Conservation (phyloP, 345 rosid genomes). For the Melaleuca quinquenervia region DNA sequence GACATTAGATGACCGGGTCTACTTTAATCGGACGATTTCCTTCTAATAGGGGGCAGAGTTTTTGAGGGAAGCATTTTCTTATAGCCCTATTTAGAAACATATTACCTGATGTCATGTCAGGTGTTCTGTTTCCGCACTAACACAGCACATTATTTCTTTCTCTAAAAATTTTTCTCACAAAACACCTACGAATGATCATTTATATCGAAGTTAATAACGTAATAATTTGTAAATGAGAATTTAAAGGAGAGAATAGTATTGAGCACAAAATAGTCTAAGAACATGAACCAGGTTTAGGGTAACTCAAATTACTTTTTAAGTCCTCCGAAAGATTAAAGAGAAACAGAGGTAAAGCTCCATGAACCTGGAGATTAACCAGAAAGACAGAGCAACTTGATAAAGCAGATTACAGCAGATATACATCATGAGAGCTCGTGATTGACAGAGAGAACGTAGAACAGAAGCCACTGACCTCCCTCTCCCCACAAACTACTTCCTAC, state of each 20-base stretch:
- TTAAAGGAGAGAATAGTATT: background rate
- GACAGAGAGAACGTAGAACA: background rate
- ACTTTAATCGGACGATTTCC: no score
- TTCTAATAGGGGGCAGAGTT: no score
- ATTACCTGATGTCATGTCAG: no score
- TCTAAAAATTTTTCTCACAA: background rate
- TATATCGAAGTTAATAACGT: background rate
- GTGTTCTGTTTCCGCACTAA: no score
- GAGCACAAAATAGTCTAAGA: background rate
- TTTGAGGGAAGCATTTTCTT: no score
- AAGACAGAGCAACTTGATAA: background rate
- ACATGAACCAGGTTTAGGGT: background rate
- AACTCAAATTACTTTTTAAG: background rate
- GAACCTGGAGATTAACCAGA: background rate
- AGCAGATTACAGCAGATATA: background rate
- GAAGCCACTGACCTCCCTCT: background rate
- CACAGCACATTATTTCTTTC: no score
- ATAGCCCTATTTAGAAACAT: no score
- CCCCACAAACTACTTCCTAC: background rate
- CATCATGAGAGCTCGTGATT: background rate
- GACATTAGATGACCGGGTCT: no score
- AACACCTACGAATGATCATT: background rate
- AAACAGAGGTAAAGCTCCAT: background rate
- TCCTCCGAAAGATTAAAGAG: background rate
- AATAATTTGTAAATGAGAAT: background rate